Evolutionary conservation across 1,284 basidiomycete species (phyloP), one percentile per base, ranked within the genome.

Genomic region (Rhodotorula sp.): DNA sequence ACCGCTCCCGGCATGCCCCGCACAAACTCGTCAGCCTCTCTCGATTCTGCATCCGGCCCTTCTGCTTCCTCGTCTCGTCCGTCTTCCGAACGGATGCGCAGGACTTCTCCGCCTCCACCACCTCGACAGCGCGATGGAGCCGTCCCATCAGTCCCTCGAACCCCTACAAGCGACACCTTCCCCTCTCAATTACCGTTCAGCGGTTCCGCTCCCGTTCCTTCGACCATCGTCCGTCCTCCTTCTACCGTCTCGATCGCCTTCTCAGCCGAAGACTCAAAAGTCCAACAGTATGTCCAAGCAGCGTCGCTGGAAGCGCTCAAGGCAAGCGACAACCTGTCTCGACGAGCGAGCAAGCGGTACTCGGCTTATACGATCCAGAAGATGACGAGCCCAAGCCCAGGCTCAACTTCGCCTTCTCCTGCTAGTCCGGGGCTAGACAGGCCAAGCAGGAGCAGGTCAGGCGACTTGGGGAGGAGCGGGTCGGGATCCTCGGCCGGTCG

Each of bases 361-460:
- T 97, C 94, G 64, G 90, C 90, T 1, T 99, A 96, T 79, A 92
- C 94, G 62, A 91, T 97, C 78, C 90, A 91, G 74, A 96, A 95
- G 82, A 95, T 99, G 88, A 89, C 92, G 15, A 70, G 78, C 9
- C 77, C 77, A 19, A 52, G 54, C 15, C 20, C 71, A n/a, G 57
- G 66, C 36, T 49, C 59, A 56, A 52, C 47, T 49, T 56, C 48
- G 27, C 46, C 61, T 48, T 36, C 52, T 52, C 36, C 67, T 56
- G n/a, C 61, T 54, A 27, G 59, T 47, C 32, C 34, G n/a, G 55
- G 63, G 24, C 65, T 59, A 27, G 63, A 70, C 27, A 53, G 57
- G 48, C 7, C 59, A 44, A 66, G 59, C 36, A 24, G 59, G 34
- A 10, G n/a, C 15, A n/a, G 59, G 34, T 24, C 19, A 19, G 51